These are phyloP conservation scores for Mycena sanguinolenta DNA, from an alignment of 768 basidiomycete species.

Conservation along the genomic window DNA sequence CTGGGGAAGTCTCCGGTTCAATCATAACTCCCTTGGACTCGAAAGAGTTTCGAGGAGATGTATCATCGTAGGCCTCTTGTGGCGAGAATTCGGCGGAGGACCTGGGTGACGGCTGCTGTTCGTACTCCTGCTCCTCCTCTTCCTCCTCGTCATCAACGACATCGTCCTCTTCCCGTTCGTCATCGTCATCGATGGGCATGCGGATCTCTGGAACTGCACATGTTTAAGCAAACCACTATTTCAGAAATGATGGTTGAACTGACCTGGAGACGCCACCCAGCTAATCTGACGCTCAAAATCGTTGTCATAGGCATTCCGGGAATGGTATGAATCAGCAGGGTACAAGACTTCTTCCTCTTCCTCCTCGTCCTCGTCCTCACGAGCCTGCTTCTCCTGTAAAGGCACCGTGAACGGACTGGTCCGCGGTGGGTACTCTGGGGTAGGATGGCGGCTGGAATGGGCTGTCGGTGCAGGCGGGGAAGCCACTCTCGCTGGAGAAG, in stretches of 20 bases:
- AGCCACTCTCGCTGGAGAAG: neutral
- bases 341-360: conserved; percentile 80
- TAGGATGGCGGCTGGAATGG: conserved; percentile 48
- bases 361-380: conserved; percentile 78
- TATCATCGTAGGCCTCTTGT: conserved; percentile 62
- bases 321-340: conserved; percentile 66
- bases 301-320: conserved; percentile 63
- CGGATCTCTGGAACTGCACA: conserved; percentile 69
- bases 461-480: conserved; percentile 16
- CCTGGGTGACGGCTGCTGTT: conserved; percentile 65
- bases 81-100: conserved; percentile 63
- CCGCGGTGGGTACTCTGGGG: conserved; percentile 71
- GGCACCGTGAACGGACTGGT: conserved; percentile 82
- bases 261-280: conserved; percentile 84
- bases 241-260: conserved; percentile 40
- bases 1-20: conserved; percentile 73
- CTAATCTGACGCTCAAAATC: conserved; percentile 74
- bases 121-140: conserved; percentile 51
- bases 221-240: conserved; percentile 5
- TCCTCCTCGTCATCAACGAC: conserved; percentile 62
- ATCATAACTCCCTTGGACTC: conserved; percentile 73
- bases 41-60: conserved; percentile 68
- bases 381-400: conserved; percentile 69
- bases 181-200: conserved; percentile 72
- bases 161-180: conserved; percentile 67